Conservation (phyloP, 106 monocot species). For the Dendrobium catenatum region DNA sequence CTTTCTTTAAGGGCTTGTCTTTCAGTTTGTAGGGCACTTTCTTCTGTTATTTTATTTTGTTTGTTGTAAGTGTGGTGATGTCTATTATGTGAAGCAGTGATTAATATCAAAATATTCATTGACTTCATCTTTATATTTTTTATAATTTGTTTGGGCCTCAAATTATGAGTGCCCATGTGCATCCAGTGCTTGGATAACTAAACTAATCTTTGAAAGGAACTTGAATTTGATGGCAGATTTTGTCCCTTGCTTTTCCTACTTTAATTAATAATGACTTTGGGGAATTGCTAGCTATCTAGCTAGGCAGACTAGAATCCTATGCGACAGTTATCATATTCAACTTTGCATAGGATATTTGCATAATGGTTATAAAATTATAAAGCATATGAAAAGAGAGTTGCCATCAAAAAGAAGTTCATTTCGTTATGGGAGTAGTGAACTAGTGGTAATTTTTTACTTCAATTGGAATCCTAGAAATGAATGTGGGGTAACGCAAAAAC, state of each 20-base stretch:
- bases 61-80: conserved; percentile 3
- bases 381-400: too few species aligned
- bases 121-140: not conserved
- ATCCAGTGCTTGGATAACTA: not conserved
- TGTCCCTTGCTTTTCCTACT: not conserved
- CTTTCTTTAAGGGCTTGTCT: not conserved
- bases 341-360: not conserved
- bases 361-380: too few species aligned
- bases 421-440: too few species aligned
- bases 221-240: not conserved
- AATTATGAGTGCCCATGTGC: conserved; percentile 3
- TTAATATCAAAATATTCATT: not conserved
- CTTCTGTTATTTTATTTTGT: not conserved
- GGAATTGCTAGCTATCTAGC: not conserved
- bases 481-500: too few species aligned
- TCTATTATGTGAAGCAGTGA: conserved; percentile 4
- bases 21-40: not conserved
- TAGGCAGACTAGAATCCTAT: not conserved
- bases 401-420: too few species aligned
- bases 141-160: not conserved
- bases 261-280: not conserved
- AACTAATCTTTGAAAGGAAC: not conserved
- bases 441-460: too few species aligned
- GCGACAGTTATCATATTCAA: not conserved
- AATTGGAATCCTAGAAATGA: too few species aligned